These are phyloP conservation scores for Hirschfeldia incana DNA, from an alignment of 345 rosid species.

Conservation along the genomic window DNA sequence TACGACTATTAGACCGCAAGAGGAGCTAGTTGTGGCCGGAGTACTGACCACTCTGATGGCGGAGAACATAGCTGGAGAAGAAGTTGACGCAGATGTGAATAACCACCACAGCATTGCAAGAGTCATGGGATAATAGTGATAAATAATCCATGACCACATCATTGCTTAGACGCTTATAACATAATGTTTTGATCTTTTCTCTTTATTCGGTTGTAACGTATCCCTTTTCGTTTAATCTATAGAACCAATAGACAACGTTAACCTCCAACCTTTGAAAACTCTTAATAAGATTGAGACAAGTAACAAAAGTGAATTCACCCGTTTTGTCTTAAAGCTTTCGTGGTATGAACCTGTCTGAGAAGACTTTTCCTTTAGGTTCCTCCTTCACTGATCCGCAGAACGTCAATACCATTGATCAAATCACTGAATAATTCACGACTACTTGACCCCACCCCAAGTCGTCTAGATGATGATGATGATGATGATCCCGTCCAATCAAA, in stretches of 20 bases:
- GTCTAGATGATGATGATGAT: not conserved
- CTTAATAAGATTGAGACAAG: constrained; percentile 6
- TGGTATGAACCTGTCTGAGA: constrained; percentile 10
- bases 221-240: not conserved
- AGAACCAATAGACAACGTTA: not conserved
- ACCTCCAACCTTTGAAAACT: not conserved
- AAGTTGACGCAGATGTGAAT: constrained; percentile 24
- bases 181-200: not conserved
- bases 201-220: not conserved
- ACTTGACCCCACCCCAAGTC: constrained; percentile 34
- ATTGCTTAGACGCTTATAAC: not conserved
- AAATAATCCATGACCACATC: constrained; percentile 8
- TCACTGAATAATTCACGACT: constrained; percentile 55
- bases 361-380: constrained; percentile 17
- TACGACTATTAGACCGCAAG: not conserved
- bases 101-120: constrained; percentile 42
- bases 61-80: constrained; percentile 1
- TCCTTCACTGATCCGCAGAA: constrained; percentile 45
- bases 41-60: not conserved
- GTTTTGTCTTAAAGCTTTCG: not conserved
- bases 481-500: constrained; percentile 84
- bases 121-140: constrained; percentile 30
- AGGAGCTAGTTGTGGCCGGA: not conserved
- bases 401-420: constrained; percentile 35
- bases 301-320: not conserved